Evolutionary conservation across 345 rosid species (phyloP).

Genomic region (Syzygium aqueum): DNA sequence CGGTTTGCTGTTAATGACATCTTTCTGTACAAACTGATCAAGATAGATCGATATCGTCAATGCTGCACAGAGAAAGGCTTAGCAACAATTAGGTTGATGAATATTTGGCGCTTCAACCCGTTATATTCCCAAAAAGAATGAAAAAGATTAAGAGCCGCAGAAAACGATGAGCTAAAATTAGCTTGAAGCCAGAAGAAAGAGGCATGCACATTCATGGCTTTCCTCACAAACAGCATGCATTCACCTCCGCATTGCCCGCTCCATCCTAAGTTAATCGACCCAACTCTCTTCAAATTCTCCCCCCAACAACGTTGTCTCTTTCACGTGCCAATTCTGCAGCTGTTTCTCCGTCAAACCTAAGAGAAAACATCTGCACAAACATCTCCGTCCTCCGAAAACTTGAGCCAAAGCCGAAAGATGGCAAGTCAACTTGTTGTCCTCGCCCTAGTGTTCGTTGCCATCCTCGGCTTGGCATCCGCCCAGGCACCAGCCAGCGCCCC

Average conservation of each 20-base stretch:
- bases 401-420: neutral
- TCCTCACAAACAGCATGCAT: neutral
- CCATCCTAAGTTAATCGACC: neutral
- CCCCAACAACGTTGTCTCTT: neutral
- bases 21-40: neutral
- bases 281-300: neutral
- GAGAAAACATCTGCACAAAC: neutral
- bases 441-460: neutral
- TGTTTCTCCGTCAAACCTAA: neutral
- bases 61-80: neutral
- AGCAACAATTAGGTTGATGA: neutral
- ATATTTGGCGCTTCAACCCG: neutral
- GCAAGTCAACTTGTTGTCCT: neutral
- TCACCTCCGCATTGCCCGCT: neutral
- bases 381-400: neutral
- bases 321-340: neutral
- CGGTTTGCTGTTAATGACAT: neutral
- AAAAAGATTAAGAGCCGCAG: neutral
- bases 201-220: neutral
- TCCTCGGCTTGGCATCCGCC: conserved; percentile 1
- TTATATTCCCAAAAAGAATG: neutral
- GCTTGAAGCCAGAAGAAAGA: neutral
- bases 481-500: neutral
- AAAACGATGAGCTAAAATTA: neutral
- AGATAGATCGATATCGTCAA: neutral